Conservation (phyloP, 148 eudicot species). For the Rhododendron simsii region DNA sequence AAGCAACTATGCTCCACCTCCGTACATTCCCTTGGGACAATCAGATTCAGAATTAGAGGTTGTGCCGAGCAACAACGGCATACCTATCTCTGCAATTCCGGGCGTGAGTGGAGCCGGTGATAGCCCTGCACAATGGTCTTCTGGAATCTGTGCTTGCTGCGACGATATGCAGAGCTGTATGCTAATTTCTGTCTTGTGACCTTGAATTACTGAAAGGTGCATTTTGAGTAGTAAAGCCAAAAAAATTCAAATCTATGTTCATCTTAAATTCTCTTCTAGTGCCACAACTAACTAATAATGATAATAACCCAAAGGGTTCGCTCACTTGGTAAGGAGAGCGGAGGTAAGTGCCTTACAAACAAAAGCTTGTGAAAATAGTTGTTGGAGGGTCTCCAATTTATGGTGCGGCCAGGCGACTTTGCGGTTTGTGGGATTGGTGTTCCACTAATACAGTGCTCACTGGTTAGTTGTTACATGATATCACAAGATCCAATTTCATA, state of each 20-base stretch:
- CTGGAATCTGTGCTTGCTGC: conserved; percentile 96
- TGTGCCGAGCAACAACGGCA: conserved; percentile 13
- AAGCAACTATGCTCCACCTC: conserved; percentile 68
- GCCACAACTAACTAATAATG: background rate
- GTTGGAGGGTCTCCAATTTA: background rate
- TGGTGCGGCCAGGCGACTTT: background rate
- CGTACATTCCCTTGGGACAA: conserved; percentile 67
- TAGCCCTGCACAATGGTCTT: conserved; percentile 64
- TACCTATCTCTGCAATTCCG: conserved; percentile 15
- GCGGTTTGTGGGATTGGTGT: background rate
- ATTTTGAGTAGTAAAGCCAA: conserved; percentile 29
- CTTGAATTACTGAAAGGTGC: conserved; percentile 59
- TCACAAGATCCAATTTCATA: background rate
- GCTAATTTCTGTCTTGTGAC: conserved; percentile 70
- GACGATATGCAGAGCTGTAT: conserved; percentile 95
- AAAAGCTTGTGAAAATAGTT: background rate
- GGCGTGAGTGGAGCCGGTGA: conserved; percentile 6
- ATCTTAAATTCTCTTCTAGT: background rate
- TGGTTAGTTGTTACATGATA: background rate
- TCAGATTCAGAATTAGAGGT: conserved; percentile 45
- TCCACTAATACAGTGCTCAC: background rate
- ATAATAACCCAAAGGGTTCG: background rate
- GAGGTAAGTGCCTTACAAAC: background rate
- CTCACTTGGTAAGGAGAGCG: background rate
- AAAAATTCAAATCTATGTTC: conserved; percentile 6